Base-by-base conservation (phyloP, 768 basidiomycete species). In the Omphalotus guepiniiformis region DNA sequence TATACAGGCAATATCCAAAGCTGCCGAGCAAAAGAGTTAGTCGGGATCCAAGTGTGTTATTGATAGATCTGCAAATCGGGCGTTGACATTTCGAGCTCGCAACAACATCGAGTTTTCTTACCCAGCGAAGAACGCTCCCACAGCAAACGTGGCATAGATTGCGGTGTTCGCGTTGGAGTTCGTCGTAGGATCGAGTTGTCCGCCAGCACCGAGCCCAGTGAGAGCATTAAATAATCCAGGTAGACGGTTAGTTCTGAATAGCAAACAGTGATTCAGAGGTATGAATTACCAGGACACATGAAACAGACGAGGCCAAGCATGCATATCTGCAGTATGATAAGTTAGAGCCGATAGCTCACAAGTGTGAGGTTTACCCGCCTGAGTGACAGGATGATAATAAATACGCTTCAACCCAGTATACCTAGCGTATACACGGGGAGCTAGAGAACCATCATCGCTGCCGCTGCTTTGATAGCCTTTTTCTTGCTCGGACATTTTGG, bases 201-300 rank as follows among this genome's bases (percentile, higher is more conserved):
- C 90, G 37, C 85, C 88, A 38, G 75, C 88, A 3, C 91, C 90
- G 37, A 93, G 73, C 26, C 89, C 88, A 47, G 78, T 84, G 57
- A 90, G 68, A 0, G 88, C 81, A 58, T 90, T 92, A 67, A 87
- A 90, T 48, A 89, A 75, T 48, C 88, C 88, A 61, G 66, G 1
- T 26, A 34, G 21, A 1, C 18, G n/a, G 16, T 22, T 8, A 27
- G 5, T 8, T 23, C 9, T 32, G 30, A 9, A 67, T 47, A 69
- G 52, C 19, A n/a, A 47, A 26, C 30, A 7, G 15, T 18, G 2
- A n/a, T 8, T 8, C 21, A 19, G 18, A 32, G 18, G 32, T 25
- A 28, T 43, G 41, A 19, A 30, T 70, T 66, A 64, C 73, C 74
- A 52, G 73, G 74, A 55, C 75, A 71, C 79, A 81, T 78, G 59